Conservation (phyloP, 495 filamentous ascomycete genomes). For the Penicillium subrubescens region DNA sequence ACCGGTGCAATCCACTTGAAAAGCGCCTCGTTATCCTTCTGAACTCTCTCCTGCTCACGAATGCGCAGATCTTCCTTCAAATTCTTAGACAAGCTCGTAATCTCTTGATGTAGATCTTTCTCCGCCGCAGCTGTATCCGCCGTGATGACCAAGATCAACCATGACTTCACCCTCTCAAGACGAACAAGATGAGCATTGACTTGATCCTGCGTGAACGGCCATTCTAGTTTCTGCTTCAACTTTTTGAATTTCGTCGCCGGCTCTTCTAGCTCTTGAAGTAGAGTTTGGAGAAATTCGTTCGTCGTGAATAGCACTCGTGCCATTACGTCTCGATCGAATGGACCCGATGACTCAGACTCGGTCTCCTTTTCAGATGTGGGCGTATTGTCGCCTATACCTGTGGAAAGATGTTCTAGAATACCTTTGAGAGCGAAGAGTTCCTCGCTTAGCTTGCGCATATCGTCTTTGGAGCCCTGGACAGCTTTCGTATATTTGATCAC, state of each 20-base stretch:
- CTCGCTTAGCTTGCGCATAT: slow-evolving; percentile 25
- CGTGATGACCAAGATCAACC: slow-evolving; percentile 28
- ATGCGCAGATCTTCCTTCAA: slow-evolving; percentile 24
- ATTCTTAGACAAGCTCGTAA: slow-evolving; percentile 14
- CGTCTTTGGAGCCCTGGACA: slow-evolving; percentile 18
- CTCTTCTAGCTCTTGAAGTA: slow-evolving; percentile 18
- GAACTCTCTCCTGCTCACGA: slow-evolving; percentile 17
- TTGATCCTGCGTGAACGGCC: slow-evolving; percentile 25
- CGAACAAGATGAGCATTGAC: slow-evolving; percentile 18
- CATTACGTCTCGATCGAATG: slow-evolving; percentile 17
- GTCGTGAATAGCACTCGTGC: slow-evolving; percentile 17
- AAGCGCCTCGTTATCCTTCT: slow-evolving; percentile 13
- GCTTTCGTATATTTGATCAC: slow-evolving; percentile 26
- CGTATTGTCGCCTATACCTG: neutral
- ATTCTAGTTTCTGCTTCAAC: slow-evolving; percentile 25
- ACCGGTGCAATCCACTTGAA: slow-evolving; percentile 28
- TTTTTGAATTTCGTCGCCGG: slow-evolving; percentile 18
- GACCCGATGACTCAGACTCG: neutral
- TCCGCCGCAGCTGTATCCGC: slow-evolving; percentile 18
- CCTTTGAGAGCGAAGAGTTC: slow-evolving; percentile 27
- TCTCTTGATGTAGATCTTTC: slow-evolving; percentile 20
- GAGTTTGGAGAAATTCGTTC: slow-evolving; percentile 19
- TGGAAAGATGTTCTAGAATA: slow-evolving; percentile 23
- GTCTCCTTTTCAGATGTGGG: neutral
- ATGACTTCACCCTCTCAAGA: slow-evolving; percentile 29